phyloP scores from a whole-genome alignment of 441 rosid genomes.

The Breynia disticha region DNA sequence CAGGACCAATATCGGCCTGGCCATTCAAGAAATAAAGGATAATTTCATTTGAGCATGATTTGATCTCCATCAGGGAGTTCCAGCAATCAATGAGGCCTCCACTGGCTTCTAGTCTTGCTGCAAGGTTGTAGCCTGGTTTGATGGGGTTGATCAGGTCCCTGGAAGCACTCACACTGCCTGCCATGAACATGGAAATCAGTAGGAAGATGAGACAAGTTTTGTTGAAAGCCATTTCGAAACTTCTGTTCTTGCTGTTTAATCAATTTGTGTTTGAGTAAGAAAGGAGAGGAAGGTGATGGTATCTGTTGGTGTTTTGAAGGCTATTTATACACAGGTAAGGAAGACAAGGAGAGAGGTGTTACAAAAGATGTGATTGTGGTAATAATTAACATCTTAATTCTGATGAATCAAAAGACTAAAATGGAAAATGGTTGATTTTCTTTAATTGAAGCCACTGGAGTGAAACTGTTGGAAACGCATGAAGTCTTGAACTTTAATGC shows the following conservation, averaged over 20 bases:
- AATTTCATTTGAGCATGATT: conserved; percentile 48
- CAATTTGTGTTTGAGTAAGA: background rate
- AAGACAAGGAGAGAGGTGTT: background rate
- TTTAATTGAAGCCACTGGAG: background rate
- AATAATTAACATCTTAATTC: background rate
- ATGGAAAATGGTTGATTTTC: background rate
- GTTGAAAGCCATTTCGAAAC: background rate
- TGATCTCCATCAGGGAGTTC: conserved; percentile 44
- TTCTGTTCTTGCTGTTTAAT: no score
- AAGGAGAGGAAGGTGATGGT: background rate
- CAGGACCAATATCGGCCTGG: conserved; percentile 34
- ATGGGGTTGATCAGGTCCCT: conserved; percentile 7
- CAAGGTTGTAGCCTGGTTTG: conserved; percentile 24
- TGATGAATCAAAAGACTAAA: background rate
- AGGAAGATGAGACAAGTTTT: background rate
- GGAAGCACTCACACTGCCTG: conserved; percentile 13
- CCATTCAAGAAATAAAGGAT: conserved; percentile 44
- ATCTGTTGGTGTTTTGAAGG: background rate
- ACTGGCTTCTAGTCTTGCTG: conserved; percentile 30
- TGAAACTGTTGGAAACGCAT: no score
- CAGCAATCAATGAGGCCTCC: conserved; percentile 45
- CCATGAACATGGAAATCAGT: conserved; percentile 1
- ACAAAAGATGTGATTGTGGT: background rate
- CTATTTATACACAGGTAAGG: background rate
- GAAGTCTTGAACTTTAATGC: no score